These are phyloP conservation scores for Ensete glaucum DNA, from an alignment of 176 grass and related monocot species.

Conservation along the genomic window DNA sequence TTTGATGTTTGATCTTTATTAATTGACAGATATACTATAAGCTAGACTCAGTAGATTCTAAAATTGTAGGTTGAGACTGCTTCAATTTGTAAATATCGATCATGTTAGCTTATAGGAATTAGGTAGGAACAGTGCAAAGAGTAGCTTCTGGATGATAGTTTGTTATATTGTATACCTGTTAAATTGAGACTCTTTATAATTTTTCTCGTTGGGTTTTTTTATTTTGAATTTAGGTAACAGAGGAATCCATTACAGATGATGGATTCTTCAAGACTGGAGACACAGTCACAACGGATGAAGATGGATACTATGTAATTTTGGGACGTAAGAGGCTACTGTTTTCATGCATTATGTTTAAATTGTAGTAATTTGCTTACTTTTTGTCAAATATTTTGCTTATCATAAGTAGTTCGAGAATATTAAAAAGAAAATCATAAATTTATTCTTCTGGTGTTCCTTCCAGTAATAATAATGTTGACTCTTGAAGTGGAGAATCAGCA, in stretches of 20 bases:
- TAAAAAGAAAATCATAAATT: background rate
- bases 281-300: slow-evolving; percentile 73
- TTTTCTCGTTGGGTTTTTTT: slow-evolving; percentile 8
- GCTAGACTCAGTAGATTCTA: background rate
- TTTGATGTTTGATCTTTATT: background rate
- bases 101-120: background rate
- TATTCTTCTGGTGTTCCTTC: background rate
- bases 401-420: background rate
- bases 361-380: slow-evolving; percentile 23
- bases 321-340: slow-evolving; percentile 54
- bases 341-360: slow-evolving; percentile 6
- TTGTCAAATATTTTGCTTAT: background rate
- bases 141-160: background rate
- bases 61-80: no score
- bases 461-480: background rate
- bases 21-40: background rate
- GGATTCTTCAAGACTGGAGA: slow-evolving; percentile 96
- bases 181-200: background rate
- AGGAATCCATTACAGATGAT: slow-evolving; percentile 64
- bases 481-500: background rate
- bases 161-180: background rate
- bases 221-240: slow-evolving; percentile 58
- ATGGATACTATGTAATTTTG: slow-evolving; percentile 83
- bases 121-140: background rate
- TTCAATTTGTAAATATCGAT: background rate